Evolutionary conservation across 345 rosid species (phyloP), one percentile per base, ranked within the genome.

Genomic region (Aquilaria sinensis): DNA sequence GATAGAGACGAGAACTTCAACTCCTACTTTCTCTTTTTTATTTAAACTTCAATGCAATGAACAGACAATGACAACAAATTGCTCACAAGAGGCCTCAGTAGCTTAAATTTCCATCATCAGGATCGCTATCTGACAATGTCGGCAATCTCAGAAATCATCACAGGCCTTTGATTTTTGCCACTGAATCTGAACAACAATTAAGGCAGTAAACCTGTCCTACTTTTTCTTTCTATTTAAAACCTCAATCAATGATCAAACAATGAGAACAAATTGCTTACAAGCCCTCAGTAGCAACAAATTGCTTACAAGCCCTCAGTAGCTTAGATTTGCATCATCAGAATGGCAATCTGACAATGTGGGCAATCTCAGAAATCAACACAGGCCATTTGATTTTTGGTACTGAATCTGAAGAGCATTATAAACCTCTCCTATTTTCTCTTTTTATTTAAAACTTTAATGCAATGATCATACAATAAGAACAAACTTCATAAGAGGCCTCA

Each of bases 51-150:
- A 37, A 63, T 23, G 23, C 23, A 23, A 23, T 23, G 23, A 23
- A 1, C 23, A 23, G 23, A 23, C 23, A 23, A 23, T 23, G 23
- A 23, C 23, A 23, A 23, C 23, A 23, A 23, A 23, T 23, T 23
- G 49, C 16, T 23, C 23, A 23, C 23, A 23, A 23, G 23, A 23
- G 23, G 23, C 23, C 23, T 23, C 23, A 23, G 23, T 23, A 23
- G 23, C 23, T 23, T 23, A 23, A 23, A 23, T 23, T 23, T 23
- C 23, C 23, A 23, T 23, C 23, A 23, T 23, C 23, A 23, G 23
- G 23, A 23, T 23, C 23, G 23, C 23, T 23, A 23, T 62, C 56
- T 7, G 49, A 62, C 57, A 62, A 62, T 62, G 57, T 51, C 33
- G 65, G 49, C 65, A 51, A 62, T 34, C 6, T 10, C 4, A 9